Base-by-base conservation (phyloP, 768 basidiomycete genomes). In the Mycena floridula region DNA sequence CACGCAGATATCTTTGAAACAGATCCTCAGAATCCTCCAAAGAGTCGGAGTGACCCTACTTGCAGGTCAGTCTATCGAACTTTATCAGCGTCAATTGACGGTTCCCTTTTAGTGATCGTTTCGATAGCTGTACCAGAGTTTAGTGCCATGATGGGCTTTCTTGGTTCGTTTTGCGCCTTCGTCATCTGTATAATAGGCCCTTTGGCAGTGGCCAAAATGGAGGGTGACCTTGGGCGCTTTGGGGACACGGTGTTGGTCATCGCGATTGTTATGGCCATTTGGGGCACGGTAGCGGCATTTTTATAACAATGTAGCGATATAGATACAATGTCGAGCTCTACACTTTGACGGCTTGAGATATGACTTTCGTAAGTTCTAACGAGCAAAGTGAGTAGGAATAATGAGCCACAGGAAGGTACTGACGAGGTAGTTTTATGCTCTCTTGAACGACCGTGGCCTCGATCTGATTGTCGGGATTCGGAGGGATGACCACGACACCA, bases 391-490 rank as follows among this genome's bases (percentile, higher is more conserved):
- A 43, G 39, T 49, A 25, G 46, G 28, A n/a, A 23, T 9, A 20
- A 5, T n/a, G 25, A 20, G 32, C 25, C 6, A 47, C 7, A 45
- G 49, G 20, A 28, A 43, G 28, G 20, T 15, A 72, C 89, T 52
- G 66, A 90, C 89, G 89, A 46, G 82, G 78, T 50, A 92, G 69
- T 59, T 81, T 84, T 56, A 92, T 82, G 53, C 72, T 77, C 63
- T 92, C 89, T 61, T 88, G 87, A 21, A 90, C 84, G 40, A 92
- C 74, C 1, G 86, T 85, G 0, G 89, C 85, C 55, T 86, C 82
- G 53, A 91, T 87, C 56, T 89, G 87, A 61, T 92, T 92, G 63
- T 92, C 89, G 12, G 85, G 83, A 61, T 91, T 92, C 36, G 81
- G 75, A 20, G 90, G 89, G 44, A 92, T 69, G 13, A 62, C 67